Conservation (phyloP, 805 yeast genomes). For the Metschnikowia amazonensis region DNA sequence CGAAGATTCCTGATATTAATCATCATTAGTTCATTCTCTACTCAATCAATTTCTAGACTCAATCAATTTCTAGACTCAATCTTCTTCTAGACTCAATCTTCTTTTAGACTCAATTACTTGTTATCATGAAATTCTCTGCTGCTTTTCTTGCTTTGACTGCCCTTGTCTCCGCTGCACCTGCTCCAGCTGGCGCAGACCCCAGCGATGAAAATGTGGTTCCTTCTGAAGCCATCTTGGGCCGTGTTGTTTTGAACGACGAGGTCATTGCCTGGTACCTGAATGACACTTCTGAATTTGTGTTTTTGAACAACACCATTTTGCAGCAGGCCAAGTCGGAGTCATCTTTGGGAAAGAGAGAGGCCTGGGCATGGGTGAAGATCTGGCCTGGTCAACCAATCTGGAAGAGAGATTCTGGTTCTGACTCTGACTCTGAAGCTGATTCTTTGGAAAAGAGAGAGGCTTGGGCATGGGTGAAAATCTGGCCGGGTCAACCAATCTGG, state of each 20-base stretch:
- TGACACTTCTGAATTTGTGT: conserved; percentile 11
- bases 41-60: no score
- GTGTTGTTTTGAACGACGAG: conserved; percentile 12
- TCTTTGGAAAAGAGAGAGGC: conserved; percentile 1
- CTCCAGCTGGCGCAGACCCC: background rate
- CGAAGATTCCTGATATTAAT: background rate
- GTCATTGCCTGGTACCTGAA: conserved; percentile 12
- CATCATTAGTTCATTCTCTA: background rate
- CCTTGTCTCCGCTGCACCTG: conserved; percentile 5
- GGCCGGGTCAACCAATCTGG: no score
- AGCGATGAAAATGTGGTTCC: conserved; percentile 7
- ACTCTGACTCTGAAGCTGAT: conserved; percentile 10
- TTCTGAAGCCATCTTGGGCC: conserved; percentile 15
- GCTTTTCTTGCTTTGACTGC: conserved; percentile 16
- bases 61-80: no score
- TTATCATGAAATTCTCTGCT: conserved; percentile 18
- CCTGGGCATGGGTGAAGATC: conserved; percentile 13
- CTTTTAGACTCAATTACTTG: no score
- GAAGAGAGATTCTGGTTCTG: conserved; percentile 11
- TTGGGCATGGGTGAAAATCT: no score
- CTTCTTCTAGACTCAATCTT: no score
- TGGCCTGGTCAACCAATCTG: conserved; percentile 14
- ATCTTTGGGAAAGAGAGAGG: conserved; percentile 17
- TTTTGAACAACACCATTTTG: conserved; percentile 18
- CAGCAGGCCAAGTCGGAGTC: conserved; percentile 13